Evolutionary conservation across 352 stramenopile species (phyloP).

Genomic region (Elongisporangium undulatum): DNA sequence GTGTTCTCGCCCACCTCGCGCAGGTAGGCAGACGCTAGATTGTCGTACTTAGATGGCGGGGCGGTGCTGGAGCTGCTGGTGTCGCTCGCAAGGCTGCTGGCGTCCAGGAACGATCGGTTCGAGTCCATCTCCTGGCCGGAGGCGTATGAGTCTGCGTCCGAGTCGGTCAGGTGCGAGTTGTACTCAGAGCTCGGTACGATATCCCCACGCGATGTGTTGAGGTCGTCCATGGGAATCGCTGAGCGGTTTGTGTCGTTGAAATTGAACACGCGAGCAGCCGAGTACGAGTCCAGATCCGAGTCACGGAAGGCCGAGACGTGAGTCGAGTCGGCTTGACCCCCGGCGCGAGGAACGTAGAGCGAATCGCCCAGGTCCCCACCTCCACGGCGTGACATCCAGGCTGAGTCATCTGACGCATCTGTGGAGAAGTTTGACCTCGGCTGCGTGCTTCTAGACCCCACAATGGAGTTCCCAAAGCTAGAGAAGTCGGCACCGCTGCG

Average conservation of each 20-base stretch:
- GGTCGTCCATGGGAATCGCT: neutral
- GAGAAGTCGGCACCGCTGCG: neutral
- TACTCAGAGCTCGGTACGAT: neutral
- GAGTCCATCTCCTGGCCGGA: slow-evolving; percentile 12
- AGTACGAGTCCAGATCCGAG: neutral
- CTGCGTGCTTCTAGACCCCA: neutral
- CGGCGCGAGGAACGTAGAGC: neutral
- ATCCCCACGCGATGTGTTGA: neutral
- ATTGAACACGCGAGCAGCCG: neutral
- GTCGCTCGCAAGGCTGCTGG: slow-evolving; percentile 2
- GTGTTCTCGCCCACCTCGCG: slow-evolving; percentile 18
- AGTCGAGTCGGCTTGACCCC: neutral
- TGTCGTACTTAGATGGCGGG: slow-evolving; percentile 17
- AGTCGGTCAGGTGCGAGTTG: neutral
- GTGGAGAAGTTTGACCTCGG: neutral
- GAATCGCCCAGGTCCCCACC: neutral
- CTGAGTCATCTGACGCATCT: neutral
- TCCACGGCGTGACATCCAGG: neutral
- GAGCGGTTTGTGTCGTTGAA: neutral
- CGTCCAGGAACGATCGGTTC: slow-evolving; percentile 8
- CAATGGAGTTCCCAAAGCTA: neutral
- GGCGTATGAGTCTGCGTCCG: neutral
- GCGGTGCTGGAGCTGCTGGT: neutral
- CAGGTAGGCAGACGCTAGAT: slow-evolving; percentile 21
- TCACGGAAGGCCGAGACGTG: neutral